phyloP scores from a whole-genome alignment of 129 eudicot genomes.

The Cynara cardunculus region DNA sequence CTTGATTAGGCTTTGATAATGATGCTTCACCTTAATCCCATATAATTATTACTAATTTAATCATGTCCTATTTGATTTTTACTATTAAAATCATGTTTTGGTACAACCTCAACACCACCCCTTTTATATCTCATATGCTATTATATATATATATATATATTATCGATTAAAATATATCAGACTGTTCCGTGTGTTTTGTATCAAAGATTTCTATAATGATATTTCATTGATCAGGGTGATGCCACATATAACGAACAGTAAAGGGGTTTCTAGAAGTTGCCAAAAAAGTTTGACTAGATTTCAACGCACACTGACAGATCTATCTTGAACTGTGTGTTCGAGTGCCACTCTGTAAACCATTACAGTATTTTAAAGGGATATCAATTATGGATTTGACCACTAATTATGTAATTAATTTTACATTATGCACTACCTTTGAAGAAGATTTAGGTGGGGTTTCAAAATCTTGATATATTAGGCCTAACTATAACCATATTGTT shows the following conservation, averaged over 20 bases:
- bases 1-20: conserved; percentile 30
- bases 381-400: conserved; percentile 25
- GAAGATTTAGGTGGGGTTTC: conserved; percentile 39
- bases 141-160: not conserved
- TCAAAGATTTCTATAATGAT: not conserved
- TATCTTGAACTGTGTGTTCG: not conserved
- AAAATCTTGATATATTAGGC: conserved; percentile 32
- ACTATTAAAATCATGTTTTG: conserved; percentile 24
- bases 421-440: conserved; percentile 35
- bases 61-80: conserved; percentile 3
- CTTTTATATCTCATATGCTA: conserved; percentile 2
- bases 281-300: not conserved
- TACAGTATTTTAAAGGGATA: not conserved
- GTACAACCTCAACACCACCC: conserved; percentile 23
- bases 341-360: not conserved
- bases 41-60: conserved; percentile 24
- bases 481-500: conserved; percentile 11
- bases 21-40: conserved; percentile 34
- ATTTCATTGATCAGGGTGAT: not conserved
- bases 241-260: not conserved
- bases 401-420: conserved; percentile 7
- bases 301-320: not conserved
- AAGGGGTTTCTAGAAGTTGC: no score
- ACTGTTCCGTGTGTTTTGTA: conserved; percentile 4
- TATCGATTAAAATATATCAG: not conserved